A percentile compares a stretch with the other conserved stretches of the same genome.
These are phyloP conservation scores for Kodamaea sp. DNA, from an alignment of 1,139 yeast species.

Conservation along the genomic window DNA sequence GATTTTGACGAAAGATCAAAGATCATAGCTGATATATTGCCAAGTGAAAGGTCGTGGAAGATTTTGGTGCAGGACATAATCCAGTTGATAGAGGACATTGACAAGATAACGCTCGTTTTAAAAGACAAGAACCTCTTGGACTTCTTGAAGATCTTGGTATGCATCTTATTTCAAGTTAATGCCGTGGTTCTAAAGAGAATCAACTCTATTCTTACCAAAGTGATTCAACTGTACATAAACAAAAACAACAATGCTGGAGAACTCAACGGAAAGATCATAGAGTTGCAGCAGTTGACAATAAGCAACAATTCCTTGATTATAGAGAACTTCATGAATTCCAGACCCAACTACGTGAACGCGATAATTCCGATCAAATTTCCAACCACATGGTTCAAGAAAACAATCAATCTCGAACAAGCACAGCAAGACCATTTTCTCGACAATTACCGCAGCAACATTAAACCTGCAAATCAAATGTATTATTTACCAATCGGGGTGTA, in stretches of 20 bases:
- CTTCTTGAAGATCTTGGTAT: constrained; percentile 28
- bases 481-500: constrained; percentile 43
- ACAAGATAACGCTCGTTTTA: constrained; percentile 12
- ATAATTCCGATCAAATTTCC: constrained; percentile 36
- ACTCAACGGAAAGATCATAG: constrained; percentile 27
- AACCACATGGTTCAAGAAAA: constrained; percentile 32
- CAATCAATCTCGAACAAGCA: constrained; percentile 16
- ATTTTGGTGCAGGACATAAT: constrained; percentile 28
- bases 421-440: constrained; percentile 14
- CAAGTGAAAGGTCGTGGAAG: constrained; percentile 41
- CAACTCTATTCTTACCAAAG: constrained; percentile 27
- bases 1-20: constrained; percentile 40
- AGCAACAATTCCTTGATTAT: constrained; percentile 24
- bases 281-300: constrained; percentile 30
- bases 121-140: constrained; percentile 22
- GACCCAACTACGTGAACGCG: constrained; percentile 29
- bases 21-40: constrained; percentile 23
- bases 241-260: constrained; percentile 19
- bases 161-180: constrained; percentile 31
- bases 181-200: constrained; percentile 33
- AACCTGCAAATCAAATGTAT: constrained; percentile 24
- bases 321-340: constrained; percentile 27
- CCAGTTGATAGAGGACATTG: constrained; percentile 24
- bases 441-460: constrained; percentile 12
- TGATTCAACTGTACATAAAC: constrained; percentile 24